Evolutionary conservation across 129 eudicot genomes (phyloP).

Genomic region (Ambrosia trifida): DNA sequence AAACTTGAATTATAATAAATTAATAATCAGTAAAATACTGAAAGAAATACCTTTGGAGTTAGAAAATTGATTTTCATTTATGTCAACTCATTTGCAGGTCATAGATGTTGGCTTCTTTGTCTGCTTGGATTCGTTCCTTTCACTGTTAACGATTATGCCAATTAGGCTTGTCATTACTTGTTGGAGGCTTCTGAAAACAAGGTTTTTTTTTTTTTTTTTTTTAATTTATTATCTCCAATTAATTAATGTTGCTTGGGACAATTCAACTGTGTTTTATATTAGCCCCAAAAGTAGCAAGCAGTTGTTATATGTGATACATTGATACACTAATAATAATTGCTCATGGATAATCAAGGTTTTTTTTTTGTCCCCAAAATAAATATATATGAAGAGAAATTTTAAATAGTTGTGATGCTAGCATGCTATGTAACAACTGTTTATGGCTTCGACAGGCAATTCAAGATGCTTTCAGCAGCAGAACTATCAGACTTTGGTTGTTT

Average conservation of each 20-base stretch:
- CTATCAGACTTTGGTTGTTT: slow-evolving; percentile 90
- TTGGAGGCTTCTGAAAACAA: slow-evolving; percentile 63
- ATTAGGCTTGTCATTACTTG: slow-evolving; percentile 55
- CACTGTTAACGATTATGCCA: slow-evolving; percentile 93
- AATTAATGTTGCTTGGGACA: not conserved
- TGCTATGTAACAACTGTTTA: slow-evolving; percentile 28
- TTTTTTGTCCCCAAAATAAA: not conserved
- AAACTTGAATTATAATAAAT: not conserved
- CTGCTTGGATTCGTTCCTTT: slow-evolving; percentile 85
- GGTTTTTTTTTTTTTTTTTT: slow-evolving; percentile 43
- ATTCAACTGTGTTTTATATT: not conserved
- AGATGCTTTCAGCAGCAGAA: slow-evolving; percentile 84
- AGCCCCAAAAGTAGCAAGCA: slow-evolving; percentile 1
- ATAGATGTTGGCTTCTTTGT: slow-evolving; percentile 87
- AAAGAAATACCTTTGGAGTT: not conserved
- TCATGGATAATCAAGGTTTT: not conserved
- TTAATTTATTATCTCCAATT: not conserved
- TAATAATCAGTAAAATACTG: not conserved
- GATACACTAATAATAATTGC: not conserved
- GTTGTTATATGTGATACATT: slow-evolving; percentile 1
- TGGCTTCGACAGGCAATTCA: slow-evolving; percentile 77
- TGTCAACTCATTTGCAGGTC: slow-evolving; percentile 61
- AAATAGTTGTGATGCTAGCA: slow-evolving; percentile 5
- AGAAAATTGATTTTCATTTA: not conserved
- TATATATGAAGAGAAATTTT: not conserved